Base-by-base conservation (phyloP, 805 yeast genomes). In the Ogataea parapolymorpha region DNA sequence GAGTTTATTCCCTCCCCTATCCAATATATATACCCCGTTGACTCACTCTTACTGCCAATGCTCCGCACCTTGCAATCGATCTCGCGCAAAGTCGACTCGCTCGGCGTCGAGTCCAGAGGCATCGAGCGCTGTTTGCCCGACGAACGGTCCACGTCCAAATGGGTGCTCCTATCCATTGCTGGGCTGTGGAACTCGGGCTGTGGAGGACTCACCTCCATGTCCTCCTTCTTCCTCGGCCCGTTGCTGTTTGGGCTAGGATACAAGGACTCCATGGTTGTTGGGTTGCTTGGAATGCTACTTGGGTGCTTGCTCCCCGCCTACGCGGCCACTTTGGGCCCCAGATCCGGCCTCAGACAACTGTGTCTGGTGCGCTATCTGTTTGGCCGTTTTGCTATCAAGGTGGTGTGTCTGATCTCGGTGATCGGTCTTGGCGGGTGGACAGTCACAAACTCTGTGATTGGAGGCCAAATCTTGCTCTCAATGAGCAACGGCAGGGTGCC, bases 341-440 rank as follows among this genome's bases (percentile, higher is more conserved):
- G 88, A 43, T 85, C 95, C 0, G 96, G 96, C 0, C 77, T 93
- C 48, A 71, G 96, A 54, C 95, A 88, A 56, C 84, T 88, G 89
- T 90, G 87, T 8, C 74, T 85, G 16, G 82, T 89, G 1, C 70
- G 95, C 47, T 86, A 73, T 51, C 66, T 86, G 34, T 88, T 87
- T 59, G 96, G 96, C 1, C 82, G 90, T 80, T 84, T 83, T 82
- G 78, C 81, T 50, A 89, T 88, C 28, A 82, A 84, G 59, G 67
- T 86, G 40, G 84, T 86, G 34, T 80, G 87, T 5, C 60, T 88
- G 30, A 76, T 84, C 27, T 75, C 86, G 32, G 78, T 85, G 43
- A 61, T 85, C 31, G 95, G 95, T 36, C 82, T 83, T 12, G 59
- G 85, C 52, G 96, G 96, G n/a, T 88, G 96, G 96, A 78, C 91